These are phyloP conservation scores for Aspergillus sp. DNA, from an alignment of 2,329 filamentous ascomycete genomes.

Conservation along the genomic window DNA sequence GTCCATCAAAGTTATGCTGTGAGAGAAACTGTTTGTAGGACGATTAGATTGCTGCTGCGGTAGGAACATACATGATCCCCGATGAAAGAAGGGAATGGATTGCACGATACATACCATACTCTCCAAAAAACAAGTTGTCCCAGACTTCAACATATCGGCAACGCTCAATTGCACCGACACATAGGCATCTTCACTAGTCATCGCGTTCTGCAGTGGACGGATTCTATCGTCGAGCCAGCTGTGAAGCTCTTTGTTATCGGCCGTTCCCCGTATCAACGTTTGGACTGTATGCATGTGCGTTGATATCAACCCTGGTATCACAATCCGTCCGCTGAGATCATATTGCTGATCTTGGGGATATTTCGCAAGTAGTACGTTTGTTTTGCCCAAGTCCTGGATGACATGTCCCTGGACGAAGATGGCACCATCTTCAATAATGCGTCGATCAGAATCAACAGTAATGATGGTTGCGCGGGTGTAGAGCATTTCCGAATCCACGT, in stretches of 20 bases:
- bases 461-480: conserved; percentile 54
- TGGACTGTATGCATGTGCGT: conserved; percentile 54
- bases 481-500: conserved; percentile 31
- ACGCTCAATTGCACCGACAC: conserved; percentile 50
- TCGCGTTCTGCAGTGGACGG: conserved; percentile 50
- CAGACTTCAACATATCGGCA: conserved; percentile 52
- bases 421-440: conserved; percentile 50
- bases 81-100: not conserved
- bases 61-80: not conserved
- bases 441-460: conserved; percentile 48
- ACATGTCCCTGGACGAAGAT: conserved; percentile 41
- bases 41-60: not conserved
- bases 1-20: conserved; percentile 48
- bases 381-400: conserved; percentile 48
- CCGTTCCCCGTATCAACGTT: conserved; percentile 47
- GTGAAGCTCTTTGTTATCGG: conserved; percentile 52
- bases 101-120: conserved; percentile 42
- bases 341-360: conserved; percentile 30
- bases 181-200: conserved; percentile 50
- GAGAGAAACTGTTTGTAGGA: conserved; percentile 39
- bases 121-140: conserved; percentile 54
- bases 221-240: conserved; percentile 54
- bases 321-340: conserved; percentile 43
- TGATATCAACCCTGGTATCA: conserved; percentile 52
- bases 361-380: conserved; percentile 28